A percentile compares a stretch with the other conserved stretches of the same genome.
phyloP scores from a whole-genome alignment of 306 rosid species.

The Medicago lupulina region DNA sequence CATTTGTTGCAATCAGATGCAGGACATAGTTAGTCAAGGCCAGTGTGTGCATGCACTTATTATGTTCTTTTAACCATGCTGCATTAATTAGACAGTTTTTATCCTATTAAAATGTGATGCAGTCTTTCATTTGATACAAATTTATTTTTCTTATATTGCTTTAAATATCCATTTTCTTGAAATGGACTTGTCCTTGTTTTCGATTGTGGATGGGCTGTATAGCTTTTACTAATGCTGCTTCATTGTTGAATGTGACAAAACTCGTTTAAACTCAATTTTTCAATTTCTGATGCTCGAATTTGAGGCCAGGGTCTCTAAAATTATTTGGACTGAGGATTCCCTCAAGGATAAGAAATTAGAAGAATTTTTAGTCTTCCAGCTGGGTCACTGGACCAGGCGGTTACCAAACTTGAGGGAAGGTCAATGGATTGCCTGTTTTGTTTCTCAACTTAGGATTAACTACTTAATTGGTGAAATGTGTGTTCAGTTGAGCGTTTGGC shows the following conservation, averaged over 20 bases:
- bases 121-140: neutral
- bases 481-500: neutral
- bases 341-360: neutral
- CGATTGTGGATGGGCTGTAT: neutral
- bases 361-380: neutral
- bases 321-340: neutral
- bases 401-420: neutral
- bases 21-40: constrained; percentile 15
- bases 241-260: neutral
- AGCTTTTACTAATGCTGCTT: neutral
- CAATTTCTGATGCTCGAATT: neutral
- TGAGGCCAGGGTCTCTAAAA: neutral
- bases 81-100: neutral
- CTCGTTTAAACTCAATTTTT: neutral
- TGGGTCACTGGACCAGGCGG: neutral
- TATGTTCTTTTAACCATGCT: neutral
- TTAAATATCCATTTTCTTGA: constrained; percentile 2
- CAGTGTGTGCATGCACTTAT: constrained; percentile 8
- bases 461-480: neutral
- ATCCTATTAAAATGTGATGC: neutral
- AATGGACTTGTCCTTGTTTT: neutral
- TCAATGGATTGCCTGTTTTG: neutral
- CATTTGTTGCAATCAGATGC: constrained; percentile 26
- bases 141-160: neutral
- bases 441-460: neutral